Evolutionary conservation across 2,329 filamentous ascomycete species (phyloP).

Genomic region (Pyricularia grisea): DNA sequence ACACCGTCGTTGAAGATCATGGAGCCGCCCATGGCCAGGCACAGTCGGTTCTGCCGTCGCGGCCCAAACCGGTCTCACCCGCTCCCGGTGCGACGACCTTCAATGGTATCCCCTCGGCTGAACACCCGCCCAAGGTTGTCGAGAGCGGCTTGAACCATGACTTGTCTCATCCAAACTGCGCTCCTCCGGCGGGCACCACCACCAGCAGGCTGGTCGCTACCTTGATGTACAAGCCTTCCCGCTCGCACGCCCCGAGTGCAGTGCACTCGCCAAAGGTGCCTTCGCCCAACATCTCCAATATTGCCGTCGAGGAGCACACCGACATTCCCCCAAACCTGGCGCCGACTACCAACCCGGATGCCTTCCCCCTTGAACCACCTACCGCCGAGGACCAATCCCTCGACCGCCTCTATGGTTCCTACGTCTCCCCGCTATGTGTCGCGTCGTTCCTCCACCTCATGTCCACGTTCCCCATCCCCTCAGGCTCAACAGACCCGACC

Average conservation of each 20-base stretch:
- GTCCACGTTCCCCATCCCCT: constrained; percentile 48
- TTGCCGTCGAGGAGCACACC: constrained; percentile 16
- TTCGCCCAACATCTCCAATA: constrained; percentile 8
- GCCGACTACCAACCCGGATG: constrained; percentile 47
- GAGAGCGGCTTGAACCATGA: constrained; percentile 54
- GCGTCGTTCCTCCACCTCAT: constrained; percentile 59
- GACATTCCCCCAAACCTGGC: constrained; percentile 45
- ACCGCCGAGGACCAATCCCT: constrained; percentile 47
- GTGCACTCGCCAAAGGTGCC: constrained; percentile 25
- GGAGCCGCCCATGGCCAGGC: background rate
- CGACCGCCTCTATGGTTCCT: constrained; percentile 57
- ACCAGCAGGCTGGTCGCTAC: constrained; percentile 48
- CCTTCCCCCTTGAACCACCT: constrained; percentile 51
- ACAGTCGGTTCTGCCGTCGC: constrained; percentile 28
- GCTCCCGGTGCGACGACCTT: constrained; percentile 23
- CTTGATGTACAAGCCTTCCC: constrained; percentile 46
- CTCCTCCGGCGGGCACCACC: constrained; percentile 34
- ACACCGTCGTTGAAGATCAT: constrained; percentile 51
- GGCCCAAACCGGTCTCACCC: constrained; percentile 10
- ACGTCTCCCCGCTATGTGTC: constrained; percentile 55
- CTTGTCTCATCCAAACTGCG: constrained; percentile 55
- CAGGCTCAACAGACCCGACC: constrained; percentile 40
- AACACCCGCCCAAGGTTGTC: constrained; percentile 49
- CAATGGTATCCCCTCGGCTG: constrained; percentile 50
- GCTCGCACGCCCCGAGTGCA: constrained; percentile 20